Percentiles rank a stretch among this genome's conserved stretches.
These are phyloP conservation scores for Galerina sulciceps DNA, from an alignment of 768 basidiomycete genomes.

Conservation along the genomic window DNA sequence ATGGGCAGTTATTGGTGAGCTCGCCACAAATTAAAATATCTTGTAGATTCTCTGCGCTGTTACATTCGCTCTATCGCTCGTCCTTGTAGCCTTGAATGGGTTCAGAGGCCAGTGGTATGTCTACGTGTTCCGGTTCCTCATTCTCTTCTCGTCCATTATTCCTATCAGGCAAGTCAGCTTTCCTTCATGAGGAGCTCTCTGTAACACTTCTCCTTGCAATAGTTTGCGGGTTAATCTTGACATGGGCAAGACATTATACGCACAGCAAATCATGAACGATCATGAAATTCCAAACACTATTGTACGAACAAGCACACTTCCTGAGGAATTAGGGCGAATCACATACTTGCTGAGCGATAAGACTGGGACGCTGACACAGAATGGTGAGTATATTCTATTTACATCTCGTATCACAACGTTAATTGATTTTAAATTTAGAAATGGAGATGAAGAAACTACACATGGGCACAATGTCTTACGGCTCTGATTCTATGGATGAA, in stretches of 20 bases:
- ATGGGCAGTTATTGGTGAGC: slow-evolving; percentile 19
- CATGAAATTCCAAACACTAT: slow-evolving; percentile 92
- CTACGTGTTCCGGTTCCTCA: slow-evolving; percentile 95
- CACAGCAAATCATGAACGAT: slow-evolving; percentile 93
- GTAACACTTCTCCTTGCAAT: slow-evolving; percentile 3
- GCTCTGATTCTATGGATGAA: slow-evolving; percentile 98
- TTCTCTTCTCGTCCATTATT: slow-evolving; percentile 98
- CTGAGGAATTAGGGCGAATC: slow-evolving; percentile 94
- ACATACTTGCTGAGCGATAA: slow-evolving; percentile 97
- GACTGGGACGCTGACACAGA: slow-evolving; percentile 97
- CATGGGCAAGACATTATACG: slow-evolving; percentile 99
- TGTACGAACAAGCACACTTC: slow-evolving; percentile 95
- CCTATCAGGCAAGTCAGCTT: slow-evolving; percentile 82
- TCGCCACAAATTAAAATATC: neutral
- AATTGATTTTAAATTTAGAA: slow-evolving; percentile 50
- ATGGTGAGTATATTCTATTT: slow-evolving; percentile 55
- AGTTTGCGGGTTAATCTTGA: slow-evolving; percentile 99
- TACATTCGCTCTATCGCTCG: slow-evolving; percentile 89
- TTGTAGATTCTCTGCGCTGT: slow-evolving; percentile 89
- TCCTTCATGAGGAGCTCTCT: neutral
- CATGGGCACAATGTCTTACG: slow-evolving; percentile 98
- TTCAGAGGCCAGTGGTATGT: slow-evolving; percentile 96
- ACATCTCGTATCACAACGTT: neutral
- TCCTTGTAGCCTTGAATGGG: slow-evolving; percentile 93
- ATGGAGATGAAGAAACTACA: slow-evolving; percentile 99